Percentiles rank a stretch among this genome's conserved stretches.
Evolutionary conservation across 257 asterid genomes (phyloP).

Genomic region (Henckelia pumila): DNA sequence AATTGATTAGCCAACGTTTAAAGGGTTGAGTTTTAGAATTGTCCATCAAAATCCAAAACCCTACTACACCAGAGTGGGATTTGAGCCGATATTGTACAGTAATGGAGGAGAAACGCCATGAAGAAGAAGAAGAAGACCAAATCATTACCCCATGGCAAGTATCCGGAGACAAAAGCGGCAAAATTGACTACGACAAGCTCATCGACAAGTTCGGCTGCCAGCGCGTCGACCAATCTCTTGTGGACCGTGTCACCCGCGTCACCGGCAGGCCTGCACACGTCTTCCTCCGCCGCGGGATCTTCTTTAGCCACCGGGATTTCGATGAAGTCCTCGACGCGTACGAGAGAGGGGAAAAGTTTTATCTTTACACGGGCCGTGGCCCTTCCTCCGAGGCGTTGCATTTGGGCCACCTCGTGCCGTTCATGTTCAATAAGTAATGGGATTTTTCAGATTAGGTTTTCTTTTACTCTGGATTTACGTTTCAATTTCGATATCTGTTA

Average conservation of each 20-base stretch:
- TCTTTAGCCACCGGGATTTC: conserved; percentile 92
- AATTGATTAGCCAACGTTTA: too few species aligned
- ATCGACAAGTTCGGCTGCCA: conserved; percentile 91
- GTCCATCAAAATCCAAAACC: not conserved
- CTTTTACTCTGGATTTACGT: not conserved
- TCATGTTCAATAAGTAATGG: conserved; percentile 91
- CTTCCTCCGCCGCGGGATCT: conserved; percentile 96
- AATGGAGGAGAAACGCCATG: conserved; percentile 33
- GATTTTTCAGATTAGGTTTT: not conserved
- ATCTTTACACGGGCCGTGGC: conserved; percentile 91
- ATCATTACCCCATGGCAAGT: conserved; percentile 91
- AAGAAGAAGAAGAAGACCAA: conserved; percentile 47
- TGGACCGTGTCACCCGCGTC: conserved; percentile 72
- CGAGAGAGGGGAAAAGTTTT: conserved; percentile 83
- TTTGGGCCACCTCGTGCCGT: conserved; percentile 93
- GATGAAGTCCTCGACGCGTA: conserved; percentile 64
- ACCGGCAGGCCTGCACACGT: conserved; percentile 78
- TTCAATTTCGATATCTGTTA: not conserved
- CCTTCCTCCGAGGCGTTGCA: conserved; percentile 97
- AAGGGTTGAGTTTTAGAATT: too few species aligned
- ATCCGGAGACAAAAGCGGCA: conserved; percentile 73
- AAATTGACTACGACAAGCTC: conserved; percentile 88
- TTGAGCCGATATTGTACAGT: not conserved
- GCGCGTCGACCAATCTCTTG: conserved; percentile 63
- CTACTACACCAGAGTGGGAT: not conserved